Conservation (phyloP, 2,329 filamentous ascomycete genomes). For the Colletotrichum camelliae region DNA sequence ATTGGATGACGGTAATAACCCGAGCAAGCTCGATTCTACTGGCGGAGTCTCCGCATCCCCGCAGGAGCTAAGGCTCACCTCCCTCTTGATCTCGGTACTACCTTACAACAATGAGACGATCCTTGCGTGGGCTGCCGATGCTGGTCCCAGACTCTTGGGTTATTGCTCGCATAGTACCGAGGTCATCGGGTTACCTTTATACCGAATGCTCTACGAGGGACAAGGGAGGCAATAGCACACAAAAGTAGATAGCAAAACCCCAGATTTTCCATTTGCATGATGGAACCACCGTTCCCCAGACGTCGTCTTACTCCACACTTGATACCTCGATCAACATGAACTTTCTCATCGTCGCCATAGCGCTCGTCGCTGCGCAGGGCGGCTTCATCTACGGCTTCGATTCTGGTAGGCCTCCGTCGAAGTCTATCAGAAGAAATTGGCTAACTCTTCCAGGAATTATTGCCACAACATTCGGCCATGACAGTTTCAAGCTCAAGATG, state of each 20-base stretch:
- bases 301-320: neutral
- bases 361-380: constrained; percentile 26
- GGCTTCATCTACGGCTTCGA: constrained; percentile 26
- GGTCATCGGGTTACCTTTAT: neutral
- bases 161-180: neutral
- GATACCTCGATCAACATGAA: neutral
- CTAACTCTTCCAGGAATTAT: constrained; percentile 30
- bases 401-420: neutral
- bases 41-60: neutral
- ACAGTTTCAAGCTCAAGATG: constrained; percentile 35
- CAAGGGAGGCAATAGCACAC: neutral
- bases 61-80: neutral
- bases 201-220: neutral
- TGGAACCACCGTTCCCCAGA: neutral
- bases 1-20: neutral
- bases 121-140: neutral
- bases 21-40: neutral
- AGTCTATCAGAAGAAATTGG: neutral
- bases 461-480: constrained; percentile 36
- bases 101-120: neutral
- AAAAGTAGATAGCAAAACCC: neutral
- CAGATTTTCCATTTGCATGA: neutral
- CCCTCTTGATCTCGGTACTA: neutral
- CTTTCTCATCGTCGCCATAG: constrained; percentile 25
- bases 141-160: neutral